Conservation (phyloP, 2,329 filamentous ascomycete genomes). For the Neofusicoccum sp. region DNA sequence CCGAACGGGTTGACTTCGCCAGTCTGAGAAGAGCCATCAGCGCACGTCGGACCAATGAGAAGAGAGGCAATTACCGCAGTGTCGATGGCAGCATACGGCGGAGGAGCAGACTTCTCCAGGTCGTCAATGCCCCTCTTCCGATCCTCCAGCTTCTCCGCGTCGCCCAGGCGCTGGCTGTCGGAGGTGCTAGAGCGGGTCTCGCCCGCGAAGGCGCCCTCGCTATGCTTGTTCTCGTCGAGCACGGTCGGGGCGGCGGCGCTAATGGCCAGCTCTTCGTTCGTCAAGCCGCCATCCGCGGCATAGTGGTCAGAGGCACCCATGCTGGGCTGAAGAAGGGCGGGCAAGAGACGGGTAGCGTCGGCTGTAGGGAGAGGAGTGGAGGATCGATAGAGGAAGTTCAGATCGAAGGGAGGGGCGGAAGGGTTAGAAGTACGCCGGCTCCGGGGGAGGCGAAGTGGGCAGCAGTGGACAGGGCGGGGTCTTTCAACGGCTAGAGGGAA, state of each 20-base stretch:
- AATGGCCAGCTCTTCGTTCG: constrained; percentile 2
- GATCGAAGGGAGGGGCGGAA: constrained; percentile 15
- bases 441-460: constrained; percentile 9
- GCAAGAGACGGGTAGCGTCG: not conserved
- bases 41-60: not conserved
- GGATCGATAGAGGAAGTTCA: constrained; percentile 8
- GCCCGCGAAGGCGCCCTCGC: not conserved
- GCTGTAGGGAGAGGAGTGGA: not conserved
- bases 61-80: not conserved
- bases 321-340: not conserved
- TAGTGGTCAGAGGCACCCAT: constrained; percentile 11
- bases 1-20: constrained; percentile 24
- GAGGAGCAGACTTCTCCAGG: not conserved
- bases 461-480: not conserved
- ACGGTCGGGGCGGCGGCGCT: constrained; percentile 11
- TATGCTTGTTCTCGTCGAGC: constrained; percentile 5
- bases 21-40: not conserved
- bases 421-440: not conserved
- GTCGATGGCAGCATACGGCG: constrained; percentile 2
- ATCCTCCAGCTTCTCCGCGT: constrained; percentile 4
- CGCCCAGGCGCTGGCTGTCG: constrained; percentile 1
- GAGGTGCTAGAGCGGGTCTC: constrained; percentile 17
- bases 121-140: constrained; percentile 2
- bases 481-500: not conserved
- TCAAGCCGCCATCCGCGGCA: not conserved